Percentiles rank a stretch among this genome's conserved stretches.
Conservation (phyloP, 768 basidiomycete genomes). For the Russula foetens region DNA sequence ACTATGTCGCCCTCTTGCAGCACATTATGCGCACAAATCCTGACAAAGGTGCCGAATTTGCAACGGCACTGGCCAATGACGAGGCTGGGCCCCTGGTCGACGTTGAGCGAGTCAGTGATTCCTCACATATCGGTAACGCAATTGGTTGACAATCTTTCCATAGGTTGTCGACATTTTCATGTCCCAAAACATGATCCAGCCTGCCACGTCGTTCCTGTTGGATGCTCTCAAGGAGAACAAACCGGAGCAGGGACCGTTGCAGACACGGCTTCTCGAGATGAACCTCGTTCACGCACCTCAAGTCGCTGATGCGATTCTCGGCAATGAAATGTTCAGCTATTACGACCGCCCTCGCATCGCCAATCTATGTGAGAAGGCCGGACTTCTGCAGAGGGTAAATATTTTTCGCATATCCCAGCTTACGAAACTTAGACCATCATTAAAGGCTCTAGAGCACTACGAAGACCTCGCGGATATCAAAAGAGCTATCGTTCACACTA, state of each 20-base stretch:
- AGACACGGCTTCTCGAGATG: conserved; percentile 96
- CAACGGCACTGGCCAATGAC: conserved; percentile 88
- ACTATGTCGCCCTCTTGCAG: conserved; percentile 87
- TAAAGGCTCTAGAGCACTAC: conserved; percentile 95
- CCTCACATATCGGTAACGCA: background rate
- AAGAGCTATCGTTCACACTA: conserved; percentile 91
- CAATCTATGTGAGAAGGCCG: conserved; percentile 97
- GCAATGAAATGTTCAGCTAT: conserved; percentile 97
- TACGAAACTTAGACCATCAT: background rate
- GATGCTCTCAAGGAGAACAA: conserved; percentile 98
- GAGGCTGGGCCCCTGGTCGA: conserved; percentile 90
- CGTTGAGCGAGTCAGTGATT: conserved; percentile 65
- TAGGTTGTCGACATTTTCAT: conserved; percentile 98
- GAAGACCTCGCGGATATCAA: conserved; percentile 99
- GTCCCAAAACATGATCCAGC: conserved; percentile 99
- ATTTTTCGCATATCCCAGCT: background rate
- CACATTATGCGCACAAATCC: conserved; percentile 95
- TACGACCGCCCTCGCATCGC: conserved; percentile 96
- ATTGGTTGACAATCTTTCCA: conserved; percentile 1
- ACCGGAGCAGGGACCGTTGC: conserved; percentile 91
- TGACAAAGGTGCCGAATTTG: conserved; percentile 97
- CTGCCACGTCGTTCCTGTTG: conserved; percentile 94
- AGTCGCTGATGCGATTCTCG: conserved; percentile 97
- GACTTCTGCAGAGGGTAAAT: conserved; percentile 82
- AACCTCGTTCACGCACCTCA: conserved; percentile 96